Evolutionary conservation across 257 asterid species (phyloP), one percentile per base, ranked within the genome.

Genomic region (Scutellaria baicalensis): DNA sequence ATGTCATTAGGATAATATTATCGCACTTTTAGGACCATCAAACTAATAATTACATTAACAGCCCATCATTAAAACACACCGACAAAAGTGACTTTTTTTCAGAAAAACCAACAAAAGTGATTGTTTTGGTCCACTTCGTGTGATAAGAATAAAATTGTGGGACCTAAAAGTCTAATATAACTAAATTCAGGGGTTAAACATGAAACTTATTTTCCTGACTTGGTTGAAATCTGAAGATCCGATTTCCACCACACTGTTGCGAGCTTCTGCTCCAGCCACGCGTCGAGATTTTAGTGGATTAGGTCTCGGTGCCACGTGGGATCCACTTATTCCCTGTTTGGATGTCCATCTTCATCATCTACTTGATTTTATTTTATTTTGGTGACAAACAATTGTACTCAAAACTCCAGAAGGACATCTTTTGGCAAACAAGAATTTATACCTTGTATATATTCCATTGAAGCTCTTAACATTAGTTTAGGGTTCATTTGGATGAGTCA

Each of bases 361-460:
- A 10, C 4, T 20, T 67, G 3, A 43, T 36, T 33, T 8, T 2
- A 31, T n/a, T 17, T 54, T 21, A 17, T 8, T 45, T 27, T 10
- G 17, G 5, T 21, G 33, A 42, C 14, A 40, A n/a, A 35, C 11
- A 55, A 47, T 35, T 9, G 14, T 42, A 7, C 51, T 68, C 17
- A 5, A 39, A 6, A 39, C 8, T 39, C 17, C 17, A 27, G 12
- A 75, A 35, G 23, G 9, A 17, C 35, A 40, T 27, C 81, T 72
- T 72, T 77, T 75, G 78, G 78, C 64, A 4, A 38, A 71, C 12
- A 27, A 43, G 4, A 44, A 13, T 38, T 21, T 55, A 58, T 40
- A 9, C 8, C 39, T 20, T 0, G 3, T 27, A 27, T 1, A 27
- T 27, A 27, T 27, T 27, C 33, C 33, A 2, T 1, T 27, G 3